Base-by-base conservation (phyloP, 176 grass and related monocot genomes). In the Zoysia pacifica region DNA sequence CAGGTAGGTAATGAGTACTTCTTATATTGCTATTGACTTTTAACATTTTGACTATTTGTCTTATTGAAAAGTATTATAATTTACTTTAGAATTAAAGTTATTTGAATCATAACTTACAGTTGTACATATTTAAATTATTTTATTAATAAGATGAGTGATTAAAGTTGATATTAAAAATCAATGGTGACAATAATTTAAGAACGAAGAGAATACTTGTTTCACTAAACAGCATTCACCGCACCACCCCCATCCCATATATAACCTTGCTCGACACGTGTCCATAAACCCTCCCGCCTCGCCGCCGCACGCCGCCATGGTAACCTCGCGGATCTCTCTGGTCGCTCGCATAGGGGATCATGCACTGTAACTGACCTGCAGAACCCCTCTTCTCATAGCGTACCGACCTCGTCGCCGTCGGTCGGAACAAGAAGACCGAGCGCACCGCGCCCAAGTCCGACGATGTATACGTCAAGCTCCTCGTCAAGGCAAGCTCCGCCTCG, bases 381-480 rank as follows among this genome's bases (percentile, higher is more conserved):
- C 18, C 14, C 6, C 53, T 48, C 78, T 73, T 62, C 50, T 80
- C 59, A n/a, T 37, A 80, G 86, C 81, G 81, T 80, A 88, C 84
- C 76, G 86, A 90, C 48, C 88, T 90, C 42, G 72, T 81, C 11
- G 90, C 90, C 45, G 83, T 80, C 38, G 90, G 87, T 70, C 59
- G 90, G 60, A 89, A 86, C 84, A 86, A 89, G 86, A 89, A 86
- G 80, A 86, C 90, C 48, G 79, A 67, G 64, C 90, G 87, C 83
- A 87, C 84, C 1, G 86, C 83, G 20, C 87, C 90, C 37, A 93
- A 78, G 69, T 89, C 86, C 47, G 76, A 93, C n/a, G 83, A 93
- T 89, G 90, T 93, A n/a, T 97, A 97, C 75, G 86, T 97, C 68
- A 97, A 93, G 81, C 91, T 97, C 35, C 84, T 97, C 10, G 84